Evolutionary conservation across 2,329 filamentous ascomycete genomes (phyloP).

Genomic region (Xylariales sp.): DNA sequence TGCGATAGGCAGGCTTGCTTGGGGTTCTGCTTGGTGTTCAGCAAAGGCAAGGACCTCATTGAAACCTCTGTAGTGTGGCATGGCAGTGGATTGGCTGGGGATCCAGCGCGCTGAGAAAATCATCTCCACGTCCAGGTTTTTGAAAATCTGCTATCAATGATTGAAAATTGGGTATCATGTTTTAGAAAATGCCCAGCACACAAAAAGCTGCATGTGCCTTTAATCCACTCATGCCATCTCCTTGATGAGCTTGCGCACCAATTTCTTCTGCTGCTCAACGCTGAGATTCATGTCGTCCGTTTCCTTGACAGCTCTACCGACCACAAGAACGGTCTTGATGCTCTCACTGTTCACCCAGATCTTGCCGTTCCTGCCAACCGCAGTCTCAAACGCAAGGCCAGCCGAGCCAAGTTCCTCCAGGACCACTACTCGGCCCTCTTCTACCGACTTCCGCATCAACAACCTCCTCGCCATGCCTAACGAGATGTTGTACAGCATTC

Average conservation of each 20-base stretch:
- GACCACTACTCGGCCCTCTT: slow-evolving; percentile 63
- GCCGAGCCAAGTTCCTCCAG: slow-evolving; percentile 73
- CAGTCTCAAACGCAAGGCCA: slow-evolving; percentile 86
- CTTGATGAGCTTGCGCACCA: slow-evolving; percentile 64
- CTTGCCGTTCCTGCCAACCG: slow-evolving; percentile 86
- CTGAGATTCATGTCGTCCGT: slow-evolving; percentile 66
- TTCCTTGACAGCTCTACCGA: slow-evolving; percentile 73
- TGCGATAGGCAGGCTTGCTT: too few relatives aligned
- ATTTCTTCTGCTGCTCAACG: slow-evolving; percentile 64
- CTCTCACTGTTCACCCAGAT: slow-evolving; percentile 86
- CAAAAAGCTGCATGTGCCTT: background rate
- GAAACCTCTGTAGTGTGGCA: too few relatives aligned
- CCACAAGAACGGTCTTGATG: slow-evolving; percentile 66
- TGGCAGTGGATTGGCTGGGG: too few relatives aligned
- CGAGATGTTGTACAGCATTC: slow-evolving; percentile 82
- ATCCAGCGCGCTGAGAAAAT: too few relatives aligned
- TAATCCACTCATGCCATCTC: slow-evolving; percentile 40
- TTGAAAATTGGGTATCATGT: background rate
- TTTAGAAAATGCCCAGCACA: background rate
- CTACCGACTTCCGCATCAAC: slow-evolving; percentile 58
- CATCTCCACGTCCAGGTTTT: too few relatives aligned
- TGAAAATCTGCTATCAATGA: background rate
- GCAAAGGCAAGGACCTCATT: too few relatives aligned
- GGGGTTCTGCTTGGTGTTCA: too few relatives aligned
- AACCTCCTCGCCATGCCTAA: slow-evolving; percentile 77